Evolutionary conservation across 1,139 yeast species (phyloP), one percentile per base, ranked within the genome.

Genomic region (Zygosaccharomyces sapae): DNA sequence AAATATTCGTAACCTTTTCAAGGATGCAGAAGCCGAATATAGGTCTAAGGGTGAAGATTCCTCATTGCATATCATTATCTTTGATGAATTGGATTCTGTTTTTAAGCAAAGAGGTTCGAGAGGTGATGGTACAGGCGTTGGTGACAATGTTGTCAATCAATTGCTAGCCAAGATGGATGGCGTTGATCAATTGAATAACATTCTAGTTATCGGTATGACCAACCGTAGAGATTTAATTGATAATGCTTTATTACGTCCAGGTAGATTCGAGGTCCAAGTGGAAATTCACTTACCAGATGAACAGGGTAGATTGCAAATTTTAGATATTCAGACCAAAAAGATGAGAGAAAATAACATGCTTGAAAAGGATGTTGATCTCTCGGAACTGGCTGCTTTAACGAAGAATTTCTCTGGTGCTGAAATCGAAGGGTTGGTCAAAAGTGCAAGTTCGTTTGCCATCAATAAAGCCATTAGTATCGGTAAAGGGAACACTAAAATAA

Each of bases 371-470:
- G 95, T 92, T 43, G 78, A 85, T 63, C 71, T 90, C 43, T 79
- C 79, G 44, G 90, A 86, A 66, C 73, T 92, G 49, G 96, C 97
- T 0, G 75, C 81, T 6, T 70, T 83, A 54, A 85, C 97, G 1
- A 92, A 92, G 69, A 92, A 92, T 69, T 92, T 86, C 66, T 87
- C 97, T 3, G 99, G 99, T 73, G 99, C 99, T 20, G 99, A 92
- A 70, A 81, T 92, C 58, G 96, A 89, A 70, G 99, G 98, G 63
- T 76, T 94, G 57, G 94, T 94, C 41, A 92, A 90, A 63, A 84
- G 95, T 56, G 98, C 99, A 3, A 85, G 95, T 45, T 89, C 97
- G 3, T 90, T 89, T 70, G 96, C 97, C 0, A 80, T 92, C 54
- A 87, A 88, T 58, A 79, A 88, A 54, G 88, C 85, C 59, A 87